A percentile compares a stretch with the other conserved stretches of the same genome.
phyloP scores from a whole-genome alignment of 345 rosid species.

The Capsella bursapastoris region DNA sequence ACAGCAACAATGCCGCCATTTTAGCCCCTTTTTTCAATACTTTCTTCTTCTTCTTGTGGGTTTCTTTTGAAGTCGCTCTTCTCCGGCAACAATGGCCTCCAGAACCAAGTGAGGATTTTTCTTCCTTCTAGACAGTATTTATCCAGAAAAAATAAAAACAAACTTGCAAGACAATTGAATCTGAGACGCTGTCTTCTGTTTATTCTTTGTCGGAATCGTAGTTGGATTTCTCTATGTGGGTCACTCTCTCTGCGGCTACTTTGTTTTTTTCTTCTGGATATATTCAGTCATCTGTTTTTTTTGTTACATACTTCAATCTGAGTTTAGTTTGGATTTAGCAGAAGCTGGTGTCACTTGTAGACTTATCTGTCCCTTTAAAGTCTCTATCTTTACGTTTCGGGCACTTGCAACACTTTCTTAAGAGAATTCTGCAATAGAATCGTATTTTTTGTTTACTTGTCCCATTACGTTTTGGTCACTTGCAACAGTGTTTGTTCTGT shows the following conservation, averaged over 20 bases:
- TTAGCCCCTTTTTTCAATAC: not conserved
- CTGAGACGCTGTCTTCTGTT: slow-evolving; percentile 35
- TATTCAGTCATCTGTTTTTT: slow-evolving; percentile 21
- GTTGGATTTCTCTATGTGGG: slow-evolving; percentile 16
- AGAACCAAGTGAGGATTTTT: slow-evolving; percentile 36
- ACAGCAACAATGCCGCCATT: slow-evolving; percentile 20
- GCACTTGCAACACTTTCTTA: not conserved
- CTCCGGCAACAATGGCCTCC: slow-evolving; percentile 37
- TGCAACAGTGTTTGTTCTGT: not conserved
- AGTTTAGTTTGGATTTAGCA: slow-evolving; percentile 35
- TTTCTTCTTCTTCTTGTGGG: not conserved
- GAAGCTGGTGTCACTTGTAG: slow-evolving; percentile 8
- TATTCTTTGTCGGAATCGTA: slow-evolving; percentile 29
- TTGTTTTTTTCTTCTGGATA: slow-evolving; percentile 17
- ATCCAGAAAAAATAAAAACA: not conserved
- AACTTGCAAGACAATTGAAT: slow-evolving; percentile 31
- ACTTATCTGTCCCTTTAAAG: not conserved
- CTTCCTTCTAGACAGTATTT: not conserved
- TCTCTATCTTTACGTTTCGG: slow-evolving; percentile 15
- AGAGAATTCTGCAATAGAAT: slow-evolving; percentile 5
- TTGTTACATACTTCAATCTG: slow-evolving; percentile 11
- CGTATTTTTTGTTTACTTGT: not conserved
- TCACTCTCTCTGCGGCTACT: slow-evolving; percentile 18
- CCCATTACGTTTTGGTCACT: not conserved
- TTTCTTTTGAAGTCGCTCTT: slow-evolving; percentile 22